Base-by-base conservation (phyloP, 208 protist genomes). In the Phytomonas francai region DNA sequence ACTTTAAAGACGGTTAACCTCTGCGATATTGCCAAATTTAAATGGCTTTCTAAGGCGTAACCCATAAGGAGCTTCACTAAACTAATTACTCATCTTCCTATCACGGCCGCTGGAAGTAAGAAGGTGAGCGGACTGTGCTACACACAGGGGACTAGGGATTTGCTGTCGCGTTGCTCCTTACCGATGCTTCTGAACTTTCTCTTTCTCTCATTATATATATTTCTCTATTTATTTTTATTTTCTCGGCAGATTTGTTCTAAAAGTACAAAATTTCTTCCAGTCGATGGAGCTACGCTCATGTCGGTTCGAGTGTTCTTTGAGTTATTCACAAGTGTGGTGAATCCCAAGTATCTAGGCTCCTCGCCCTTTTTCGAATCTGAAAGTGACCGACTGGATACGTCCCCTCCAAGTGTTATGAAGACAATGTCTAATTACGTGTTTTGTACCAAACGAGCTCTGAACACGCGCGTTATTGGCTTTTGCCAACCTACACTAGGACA, bases 401-500 rank as follows among this genome's bases (percentile, higher is more conserved):
- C 72, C 0, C 57, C 81, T 2, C 87, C 45, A 25, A 54, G 45
- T 2, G 49, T 91, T 22, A 29, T 49, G 0, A 67, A 45, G 16
- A 77, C 83, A 8, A 51, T 92, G 56, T 88, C 79, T 66, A 77
- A 85, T 27, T 93, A 89, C 72, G 81, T 73, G 30, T 78, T 87
- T 65, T 96, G 90, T 74, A 87, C 82, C 19, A 91, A 88, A 65
- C 79, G 82, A 0, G 86, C 85, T 0, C 71, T 96, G 28, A 96
- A 96, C 70, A 90, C 79, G 0, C 85, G 82, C 45, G 91, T 96
- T 60, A 90, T 96, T 42, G 86, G 90, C 11, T 96, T 96, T 65
- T 80, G 83, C 12, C 87, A 96, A 51, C 87, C 90, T 25, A 85
- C 90, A 28, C 72, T 96, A 51, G 69, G 85, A 63, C 75, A 88